These are phyloP conservation scores for Colletotrichum godetiae DNA, from an alignment of 2,329 filamentous ascomycete species.

Conservation along the genomic window DNA sequence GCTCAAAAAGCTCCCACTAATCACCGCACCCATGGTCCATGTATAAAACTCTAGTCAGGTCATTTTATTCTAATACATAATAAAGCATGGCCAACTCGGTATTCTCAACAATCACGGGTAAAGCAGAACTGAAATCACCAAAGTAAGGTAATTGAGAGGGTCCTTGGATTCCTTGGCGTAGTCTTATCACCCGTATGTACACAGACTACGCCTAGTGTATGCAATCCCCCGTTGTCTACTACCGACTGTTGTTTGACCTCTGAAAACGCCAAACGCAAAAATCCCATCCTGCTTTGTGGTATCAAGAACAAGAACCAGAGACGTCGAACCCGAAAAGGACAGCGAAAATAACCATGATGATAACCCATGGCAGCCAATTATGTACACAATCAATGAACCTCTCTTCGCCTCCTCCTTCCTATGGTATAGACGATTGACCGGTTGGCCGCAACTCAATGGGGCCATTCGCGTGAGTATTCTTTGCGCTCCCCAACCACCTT, in stretches of 20 bases:
- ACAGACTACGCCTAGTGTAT: neutral
- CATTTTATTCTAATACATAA: neutral
- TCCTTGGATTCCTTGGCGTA: neutral
- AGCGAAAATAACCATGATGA: neutral
- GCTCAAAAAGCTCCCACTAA: constrained; percentile 34
- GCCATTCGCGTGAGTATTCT: neutral
- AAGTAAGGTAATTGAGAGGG: neutral
- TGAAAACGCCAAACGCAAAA: neutral
- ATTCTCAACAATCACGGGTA: too few relatives aligned
- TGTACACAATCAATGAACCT: neutral
- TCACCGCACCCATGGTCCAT: neutral
- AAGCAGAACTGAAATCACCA: too few relatives aligned
- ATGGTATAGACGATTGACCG: neutral
- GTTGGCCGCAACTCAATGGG: constrained; percentile 25
- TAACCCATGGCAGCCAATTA: neutral
- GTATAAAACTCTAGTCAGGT: neutral
- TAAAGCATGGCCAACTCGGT: neutral
- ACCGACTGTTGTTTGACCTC: neutral
- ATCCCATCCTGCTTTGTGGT: neutral
- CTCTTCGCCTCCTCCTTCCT: neutral
- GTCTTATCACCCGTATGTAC: neutral
- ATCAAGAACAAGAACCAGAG: neutral
- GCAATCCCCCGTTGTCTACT: neutral
- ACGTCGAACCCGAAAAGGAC: neutral
- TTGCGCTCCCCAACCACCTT: constrained; percentile 24